Evolutionary conservation across 192 early-diverging fungal genomes (phyloP), one percentile per base, ranked within the genome.

Genomic region (Phlyctochytrium arcticum): DNA sequence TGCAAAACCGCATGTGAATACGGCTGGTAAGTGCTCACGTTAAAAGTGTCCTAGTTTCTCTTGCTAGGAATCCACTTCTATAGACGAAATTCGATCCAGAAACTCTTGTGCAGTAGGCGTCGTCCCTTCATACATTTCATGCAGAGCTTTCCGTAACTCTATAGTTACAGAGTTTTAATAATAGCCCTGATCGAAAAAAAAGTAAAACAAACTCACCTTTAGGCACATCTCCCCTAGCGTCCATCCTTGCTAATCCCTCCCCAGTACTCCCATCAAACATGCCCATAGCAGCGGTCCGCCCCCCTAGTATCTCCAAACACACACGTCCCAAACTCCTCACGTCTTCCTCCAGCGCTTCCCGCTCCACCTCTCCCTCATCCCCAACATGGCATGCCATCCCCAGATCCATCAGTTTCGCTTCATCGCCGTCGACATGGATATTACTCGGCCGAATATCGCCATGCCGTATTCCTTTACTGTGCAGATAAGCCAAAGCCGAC

Each of bases 351-450:
- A 57, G 29, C 31, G 26, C 55, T n/a, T 57, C 31, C 12, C 15
- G 32, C 5, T 10, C 4, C 12, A 36, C 32, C 26, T 57, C 55
- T 19, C 55, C 55, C 19, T 36, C 19, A 15, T 33, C 17, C 9
- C 55, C 55, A n/a, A 57, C 55, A 36, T 57, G 55, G 10, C 35
- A n/a, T 26, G 55, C 55, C 19, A 36, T 36, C 5, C 55, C 55
- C 35, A 57, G 55, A 26, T 57, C 55, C 0, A 57, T 26, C 27
- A 57, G 55, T 26, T 57, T 57, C n/a, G 55, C 55, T 21, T n/a
- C 15, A n/a, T 10, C 15, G 19, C 55, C 55, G 35, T 57, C 55
- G 17, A 57, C 55, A 9, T 57, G 55, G 6, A 57, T 26, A 29
- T 57, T 57, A n/a, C 30, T 15, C 35, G 55, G 55, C 17, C 55